Evolutionary conservation across 2,329 filamentous ascomycete species (phyloP).

Genomic region (Stagonosporopsis vannaccii): DNA sequence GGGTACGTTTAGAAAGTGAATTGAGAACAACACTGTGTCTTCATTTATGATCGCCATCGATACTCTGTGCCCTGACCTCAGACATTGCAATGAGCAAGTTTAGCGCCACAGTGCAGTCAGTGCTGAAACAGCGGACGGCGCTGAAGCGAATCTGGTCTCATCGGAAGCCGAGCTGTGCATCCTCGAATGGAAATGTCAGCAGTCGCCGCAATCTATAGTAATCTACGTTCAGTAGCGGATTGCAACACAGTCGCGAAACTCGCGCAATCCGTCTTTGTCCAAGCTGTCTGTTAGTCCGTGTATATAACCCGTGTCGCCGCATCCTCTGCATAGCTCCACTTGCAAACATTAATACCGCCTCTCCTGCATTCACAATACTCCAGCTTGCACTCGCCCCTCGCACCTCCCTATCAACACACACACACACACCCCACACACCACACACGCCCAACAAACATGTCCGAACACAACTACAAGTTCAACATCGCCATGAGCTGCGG

Average conservation of each 20-base stretch:
- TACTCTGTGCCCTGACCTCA: not conserved
- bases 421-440: too few relatives aligned
- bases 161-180: slow-evolving; percentile 19
- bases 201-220: slow-evolving; percentile 23
- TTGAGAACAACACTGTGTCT: slow-evolving; percentile 9
- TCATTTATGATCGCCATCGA: slow-evolving; percentile 8
- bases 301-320: slow-evolving; percentile 15
- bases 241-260: slow-evolving; percentile 24
- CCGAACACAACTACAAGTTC: slow-evolving; percentile 87
- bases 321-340: slow-evolving; percentile 12
- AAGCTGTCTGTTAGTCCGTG: slow-evolving; percentile 7
- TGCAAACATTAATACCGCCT: slow-evolving; percentile 9
- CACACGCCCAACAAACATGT: slow-evolving; percentile 62
- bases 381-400: slow-evolving; percentile 4
- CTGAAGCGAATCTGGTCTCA: slow-evolving; percentile 37
- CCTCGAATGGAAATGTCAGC: slow-evolving; percentile 20
- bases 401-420: slow-evolving; percentile 1
- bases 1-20: not conserved
- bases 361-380: not conserved
- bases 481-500: slow-evolving; percentile 92
- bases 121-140: slow-evolving; percentile 23
- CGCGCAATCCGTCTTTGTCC: slow-evolving; percentile 15
- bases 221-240: slow-evolving; percentile 17
- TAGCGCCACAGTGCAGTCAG: slow-evolving; percentile 37
- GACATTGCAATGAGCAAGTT: slow-evolving; percentile 44